phyloP scores from a whole-genome alignment of 495 filamentous ascomycete genomes.

The Neurospora sp. region DNA sequence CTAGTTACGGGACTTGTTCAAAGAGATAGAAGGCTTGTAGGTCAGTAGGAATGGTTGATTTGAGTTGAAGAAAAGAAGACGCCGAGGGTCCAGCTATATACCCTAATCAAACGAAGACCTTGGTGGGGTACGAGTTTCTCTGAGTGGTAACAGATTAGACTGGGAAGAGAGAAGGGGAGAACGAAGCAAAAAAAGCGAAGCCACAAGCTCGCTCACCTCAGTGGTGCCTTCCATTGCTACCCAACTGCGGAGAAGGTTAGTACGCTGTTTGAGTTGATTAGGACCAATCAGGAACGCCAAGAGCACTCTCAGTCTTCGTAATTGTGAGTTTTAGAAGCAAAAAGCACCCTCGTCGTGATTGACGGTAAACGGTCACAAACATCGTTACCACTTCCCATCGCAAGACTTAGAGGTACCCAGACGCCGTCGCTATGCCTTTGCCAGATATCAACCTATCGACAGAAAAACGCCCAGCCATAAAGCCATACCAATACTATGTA shows the following conservation, averaged over 20 bases:
- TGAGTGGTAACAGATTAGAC: not conserved
- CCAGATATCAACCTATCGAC: not conserved
- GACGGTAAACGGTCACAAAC: not conserved
- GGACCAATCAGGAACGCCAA: not conserved
- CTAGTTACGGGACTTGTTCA: not conserved
- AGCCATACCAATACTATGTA: not conserved
- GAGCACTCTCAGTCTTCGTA: no score
- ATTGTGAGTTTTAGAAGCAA: not conserved
- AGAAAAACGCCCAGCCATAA: not conserved
- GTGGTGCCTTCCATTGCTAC: not conserved
- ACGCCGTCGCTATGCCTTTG: not conserved
- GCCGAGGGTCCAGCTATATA: not conserved
- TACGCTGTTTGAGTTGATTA: not conserved
- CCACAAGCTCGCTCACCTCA: not conserved
- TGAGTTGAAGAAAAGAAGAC: not conserved
- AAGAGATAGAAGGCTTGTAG: not conserved
- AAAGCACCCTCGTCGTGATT: not conserved
- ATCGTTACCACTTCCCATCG: not conserved
- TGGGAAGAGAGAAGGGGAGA: not conserved
- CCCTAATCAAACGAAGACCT: fast-evolving
- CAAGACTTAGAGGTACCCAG: not conserved
- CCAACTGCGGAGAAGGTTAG: not conserved
- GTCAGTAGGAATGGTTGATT: not conserved
- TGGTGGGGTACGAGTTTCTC: not conserved
- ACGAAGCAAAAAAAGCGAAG: not conserved